Percentiles rank a stretch among this genome's conserved stretches.
phyloP scores from a whole-genome alignment of 2,329 filamentous ascomycete species.

The Colletotrichum tamarilloi region DNA sequence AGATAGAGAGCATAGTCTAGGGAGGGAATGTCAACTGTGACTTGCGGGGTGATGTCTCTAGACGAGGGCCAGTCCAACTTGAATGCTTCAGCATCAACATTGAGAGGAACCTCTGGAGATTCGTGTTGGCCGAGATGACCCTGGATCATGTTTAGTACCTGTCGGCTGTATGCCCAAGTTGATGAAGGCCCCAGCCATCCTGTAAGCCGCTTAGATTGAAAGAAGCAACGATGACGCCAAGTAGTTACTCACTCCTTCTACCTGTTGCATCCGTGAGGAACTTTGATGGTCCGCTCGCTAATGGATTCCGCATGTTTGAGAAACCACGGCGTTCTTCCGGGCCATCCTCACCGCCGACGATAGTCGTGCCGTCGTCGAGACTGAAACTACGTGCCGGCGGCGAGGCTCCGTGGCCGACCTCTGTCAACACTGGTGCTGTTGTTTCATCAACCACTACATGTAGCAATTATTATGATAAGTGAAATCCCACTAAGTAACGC shows the following conservation, averaged over 20 bases:
- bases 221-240: not conserved
- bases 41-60: not conserved
- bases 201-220: not conserved
- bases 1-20: conserved; percentile 56
- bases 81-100: conserved; percentile 19
- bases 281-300: conserved; percentile 13
- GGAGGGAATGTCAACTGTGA: not conserved
- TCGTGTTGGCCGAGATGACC: conserved; percentile 41
- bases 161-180: conserved; percentile 30
- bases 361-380: conserved; percentile 6
- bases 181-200: conserved; percentile 28
- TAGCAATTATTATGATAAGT: not conserved
- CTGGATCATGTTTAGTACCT: conserved; percentile 26
- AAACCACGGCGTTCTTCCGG: not conserved
- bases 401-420: not conserved
- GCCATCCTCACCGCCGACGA: not conserved
- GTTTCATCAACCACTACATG: not conserved
- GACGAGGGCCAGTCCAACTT: conserved; percentile 8
- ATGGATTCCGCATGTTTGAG: not conserved
- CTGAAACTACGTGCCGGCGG: not conserved
- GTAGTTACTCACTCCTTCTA: not conserved
- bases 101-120: conserved; percentile 18
- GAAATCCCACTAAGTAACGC: too few species aligned
- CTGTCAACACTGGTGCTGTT: not conserved
- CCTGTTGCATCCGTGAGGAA: conserved; percentile 23